Evolutionary conservation across 371 early-diverging fungal species (phyloP), one percentile per base, ranked within the genome.

Genomic region (Zychaea mexicana): DNA sequence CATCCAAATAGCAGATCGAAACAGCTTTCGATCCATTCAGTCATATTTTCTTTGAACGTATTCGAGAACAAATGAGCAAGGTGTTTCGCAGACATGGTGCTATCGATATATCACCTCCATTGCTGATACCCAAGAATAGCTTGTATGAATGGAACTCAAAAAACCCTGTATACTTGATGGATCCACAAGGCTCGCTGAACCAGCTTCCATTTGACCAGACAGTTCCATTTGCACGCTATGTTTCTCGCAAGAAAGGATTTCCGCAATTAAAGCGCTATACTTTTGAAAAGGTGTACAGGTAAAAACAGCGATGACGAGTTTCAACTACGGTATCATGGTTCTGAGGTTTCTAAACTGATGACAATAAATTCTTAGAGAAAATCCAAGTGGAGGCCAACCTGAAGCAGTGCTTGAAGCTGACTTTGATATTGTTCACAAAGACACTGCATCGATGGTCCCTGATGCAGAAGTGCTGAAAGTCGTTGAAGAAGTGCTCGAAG

Each of bases 151-250:
- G 73, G 67, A 79, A 78, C 54, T 82, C 83, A 69, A 90, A 92
- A 64, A 83, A 83, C 26, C 90, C 92, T 1, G 95, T 92, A 2
- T 83, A 89, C 65, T 73, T 94, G 33, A 79, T 98, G 75, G 97
- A 97, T 58, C 74, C 90, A 2, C 83, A 83, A 42, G 98, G 97
- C 45, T 85, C 86, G 24, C 72, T 96, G 32, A 95, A 96, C 49
- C 93, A 88, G 36, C 72, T 98, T 19, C 96, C 96, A 0, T 93
- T 90, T 71, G 97, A 98, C 74, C 84, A 96, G 69, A 96, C 97
- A 0, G 88, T 92, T 3, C 95, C 97, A 4, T 97, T 96, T 83
- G 96, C 96, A 0, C 76, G 98, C 30, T 92, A 86, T 39, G 78
- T 97, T 33, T 86, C 93, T 4, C 82, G 96, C 2, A 81, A 85